A percentile compares a stretch with the other conserved stretches of the same genome.
phyloP scores from a whole-genome alignment of 2,329 filamentous ascomycete species.

The Penicillium griseofulvum region DNA sequence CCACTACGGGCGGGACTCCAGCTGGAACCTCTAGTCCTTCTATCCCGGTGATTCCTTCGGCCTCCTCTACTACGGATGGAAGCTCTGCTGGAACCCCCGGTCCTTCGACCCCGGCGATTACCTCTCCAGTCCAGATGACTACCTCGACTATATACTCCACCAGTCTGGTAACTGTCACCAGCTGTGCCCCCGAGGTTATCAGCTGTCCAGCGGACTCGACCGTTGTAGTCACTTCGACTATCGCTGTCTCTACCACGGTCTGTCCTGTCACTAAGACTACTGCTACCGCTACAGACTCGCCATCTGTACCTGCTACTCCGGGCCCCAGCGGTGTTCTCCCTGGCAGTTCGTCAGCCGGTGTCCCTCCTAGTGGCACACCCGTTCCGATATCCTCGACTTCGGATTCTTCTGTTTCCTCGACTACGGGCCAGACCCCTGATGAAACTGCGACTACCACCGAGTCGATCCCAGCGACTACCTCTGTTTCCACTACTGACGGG shows the following conservation, averaged over 20 bases:
- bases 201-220: conserved; percentile 54
- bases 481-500: too few relatives aligned
- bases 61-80: neutral
- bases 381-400: neutral
- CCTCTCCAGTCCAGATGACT: conserved; percentile 19
- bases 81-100: too few relatives aligned
- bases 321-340: neutral
- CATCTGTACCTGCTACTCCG: neutral
- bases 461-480: too few relatives aligned
- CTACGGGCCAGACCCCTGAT: neutral
- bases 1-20: too few relatives aligned
- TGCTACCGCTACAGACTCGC: neutral
- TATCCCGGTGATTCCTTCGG: neutral
- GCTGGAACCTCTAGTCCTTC: too few relatives aligned
- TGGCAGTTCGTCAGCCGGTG: neutral
- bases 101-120: neutral
- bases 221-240: conserved; percentile 52
- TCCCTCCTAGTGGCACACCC: neutral
- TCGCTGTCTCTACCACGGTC: conserved; percentile 60
- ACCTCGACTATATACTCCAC: conserved; percentile 41
- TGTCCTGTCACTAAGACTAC: conserved; percentile 49
- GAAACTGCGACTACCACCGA: neutral
- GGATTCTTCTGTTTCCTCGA: neutral
- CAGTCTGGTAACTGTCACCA: conserved; percentile 38
- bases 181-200: conserved; percentile 39